A percentile compares a stretch with the other conserved stretches of the same genome.
phyloP scores from a whole-genome alignment of 139 green algal species.

The Zygnema cylindricum region DNA sequence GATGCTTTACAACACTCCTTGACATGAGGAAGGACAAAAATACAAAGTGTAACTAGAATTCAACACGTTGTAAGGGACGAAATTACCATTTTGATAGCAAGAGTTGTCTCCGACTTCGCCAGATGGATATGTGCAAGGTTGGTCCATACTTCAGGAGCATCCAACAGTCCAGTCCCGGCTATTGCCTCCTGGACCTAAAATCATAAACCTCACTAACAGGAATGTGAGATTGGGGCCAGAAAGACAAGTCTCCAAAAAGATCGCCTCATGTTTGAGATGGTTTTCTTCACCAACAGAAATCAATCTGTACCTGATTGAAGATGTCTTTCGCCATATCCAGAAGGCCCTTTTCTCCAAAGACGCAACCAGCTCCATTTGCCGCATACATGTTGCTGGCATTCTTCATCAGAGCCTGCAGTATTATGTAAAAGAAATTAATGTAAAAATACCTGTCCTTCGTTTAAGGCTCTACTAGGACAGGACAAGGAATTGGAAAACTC shows the following conservation, averaged over 20 bases:
- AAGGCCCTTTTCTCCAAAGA: slow-evolving; percentile 82
- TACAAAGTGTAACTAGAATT: background rate
- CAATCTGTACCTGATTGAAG: slow-evolving; percentile 62
- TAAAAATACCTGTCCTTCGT: too few species aligned
- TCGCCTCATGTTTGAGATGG: too few species aligned
- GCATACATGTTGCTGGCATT: slow-evolving; percentile 72
- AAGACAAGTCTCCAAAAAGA: too few species aligned
- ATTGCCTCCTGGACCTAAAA: slow-evolving; percentile 76
- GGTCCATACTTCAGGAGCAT: slow-evolving; percentile 75
- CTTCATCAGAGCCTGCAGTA: background rate
- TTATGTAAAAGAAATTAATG: background rate
- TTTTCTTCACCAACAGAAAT: background rate
- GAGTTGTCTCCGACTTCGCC: slow-evolving; percentile 66
- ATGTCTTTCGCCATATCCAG: slow-evolving; percentile 75
- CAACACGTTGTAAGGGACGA: background rate
- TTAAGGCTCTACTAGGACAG: background rate
- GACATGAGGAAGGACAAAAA: background rate
- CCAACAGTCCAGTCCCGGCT: slow-evolving; percentile 62
- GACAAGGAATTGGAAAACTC: background rate
- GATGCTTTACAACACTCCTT: background rate
- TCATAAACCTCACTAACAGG: background rate
- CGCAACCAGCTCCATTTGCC: slow-evolving; percentile 83
- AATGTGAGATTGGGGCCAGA: too few species aligned
- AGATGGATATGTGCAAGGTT: slow-evolving; percentile 83
- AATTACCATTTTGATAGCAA: slow-evolving; percentile 71